Base-by-base conservation (phyloP, 257 asterid species). In the Solanum chmielewskii region DNA sequence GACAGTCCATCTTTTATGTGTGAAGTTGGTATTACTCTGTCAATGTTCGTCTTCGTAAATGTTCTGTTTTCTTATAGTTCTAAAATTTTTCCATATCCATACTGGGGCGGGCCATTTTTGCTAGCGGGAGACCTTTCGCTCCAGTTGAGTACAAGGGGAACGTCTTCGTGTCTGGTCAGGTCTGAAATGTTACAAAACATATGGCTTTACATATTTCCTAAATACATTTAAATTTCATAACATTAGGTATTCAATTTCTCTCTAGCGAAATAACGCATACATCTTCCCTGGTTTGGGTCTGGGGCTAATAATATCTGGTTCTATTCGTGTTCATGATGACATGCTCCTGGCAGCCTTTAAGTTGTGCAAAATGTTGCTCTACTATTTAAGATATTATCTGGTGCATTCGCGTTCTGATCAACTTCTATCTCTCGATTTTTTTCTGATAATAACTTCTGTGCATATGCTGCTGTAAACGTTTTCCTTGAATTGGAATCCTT, bases 271-370 rank as follows among this genome's bases (percentile, higher is more conserved):
- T 86, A 96, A 96, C 69, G 99, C 99, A 1, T 96, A 96, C 88
- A 93, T 96, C 42, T 95, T 96, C 89, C 99, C 99, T 84, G 98
- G 99, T 78, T 85, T 96, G 70, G 99, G 99, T 86, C 94, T 96
- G 23, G 99, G 99, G 35, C 90, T 95, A 91, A 93, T 95, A 85
- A 95, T 95, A 25, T 95, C 99, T 41, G 99, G 99, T 33, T 98
- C 99, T 37, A 96, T 96, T 86, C 96, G 98, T 31, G 99, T 95
- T 78, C 99, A 95, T 11, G 98, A 94, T 33, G 98, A 96, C 87
- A 96, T 96, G 98, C 99, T 96, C 88, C 91, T 96, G 75, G 97
- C 96, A 85, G 99, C 99, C 87, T 96, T 98, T 96, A 90, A 96
- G 98, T 92, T 89, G 49, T 49, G 44, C 1, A 25, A 11, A 56